A percentile compares a stretch with the other conserved stretches of the same genome.
Conservation (phyloP, 345 rosid species). For the Euclidium syriacum region DNA sequence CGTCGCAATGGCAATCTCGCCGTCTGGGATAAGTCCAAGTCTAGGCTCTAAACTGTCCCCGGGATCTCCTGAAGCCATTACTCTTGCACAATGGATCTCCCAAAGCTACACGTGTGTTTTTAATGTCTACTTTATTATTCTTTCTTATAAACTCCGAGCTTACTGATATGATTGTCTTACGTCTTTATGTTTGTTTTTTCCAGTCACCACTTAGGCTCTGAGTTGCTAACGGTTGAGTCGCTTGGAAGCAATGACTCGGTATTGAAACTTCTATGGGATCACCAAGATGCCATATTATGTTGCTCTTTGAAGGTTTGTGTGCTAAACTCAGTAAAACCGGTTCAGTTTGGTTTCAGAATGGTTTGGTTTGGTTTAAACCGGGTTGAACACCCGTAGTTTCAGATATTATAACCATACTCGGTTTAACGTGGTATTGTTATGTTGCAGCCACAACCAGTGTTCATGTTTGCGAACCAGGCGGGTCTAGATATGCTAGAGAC, state of each 20-base stretch:
- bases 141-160: not conserved
- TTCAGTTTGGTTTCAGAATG: not conserved
- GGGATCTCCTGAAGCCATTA: conserved; percentile 92
- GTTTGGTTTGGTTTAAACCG: too few species aligned
- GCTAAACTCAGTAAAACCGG: not conserved
- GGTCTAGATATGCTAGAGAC: conserved; percentile 99
- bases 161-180: not conserved
- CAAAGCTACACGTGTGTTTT: conserved; percentile 70
- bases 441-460: conserved; percentile 75
- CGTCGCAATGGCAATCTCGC: conserved; percentile 93
- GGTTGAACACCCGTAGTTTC: not conserved
- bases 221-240: conserved; percentile 60
- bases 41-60: conserved; percentile 67
- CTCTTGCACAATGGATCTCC: conserved; percentile 85
- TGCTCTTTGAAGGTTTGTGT: conserved; percentile 75
- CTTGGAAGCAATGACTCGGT: conserved; percentile 45
- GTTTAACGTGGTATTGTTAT: conserved; percentile 1
- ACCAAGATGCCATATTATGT: conserved; percentile 87
- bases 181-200: not conserved
- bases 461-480: conserved; percentile 93
- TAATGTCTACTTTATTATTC: conserved; percentile 2
- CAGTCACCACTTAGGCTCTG: conserved; percentile 73
- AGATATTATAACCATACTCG: not conserved
- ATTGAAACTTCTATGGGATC: conserved; percentile 83
- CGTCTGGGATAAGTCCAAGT: conserved; percentile 64